These are phyloP conservation scores for Fusarium sp. DNA, from an alignment of 2,329 filamentous ascomycete genomes.

Conservation along the genomic window DNA sequence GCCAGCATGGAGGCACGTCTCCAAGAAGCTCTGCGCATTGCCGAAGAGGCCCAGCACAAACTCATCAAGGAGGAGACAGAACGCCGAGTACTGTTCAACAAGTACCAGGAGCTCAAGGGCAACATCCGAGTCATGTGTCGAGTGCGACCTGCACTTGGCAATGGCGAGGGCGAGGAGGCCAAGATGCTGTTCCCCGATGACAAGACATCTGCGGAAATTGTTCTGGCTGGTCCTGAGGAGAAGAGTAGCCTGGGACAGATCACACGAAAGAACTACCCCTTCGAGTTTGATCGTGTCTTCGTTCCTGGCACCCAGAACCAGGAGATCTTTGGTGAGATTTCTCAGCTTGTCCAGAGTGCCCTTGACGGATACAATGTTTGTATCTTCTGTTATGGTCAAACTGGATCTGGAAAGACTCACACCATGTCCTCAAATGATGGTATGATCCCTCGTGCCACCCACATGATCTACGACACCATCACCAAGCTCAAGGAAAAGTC, in stretches of 20 bases:
- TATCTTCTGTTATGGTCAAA: conserved; percentile 98
- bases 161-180: conserved; percentile 71
- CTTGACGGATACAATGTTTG: conserved; percentile 98
- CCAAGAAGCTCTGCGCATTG: conserved; percentile 77
- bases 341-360: conserved; percentile 94
- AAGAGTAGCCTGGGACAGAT: conserved; percentile 81
- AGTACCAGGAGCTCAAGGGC: conserved; percentile 96
- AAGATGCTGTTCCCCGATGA: conserved; percentile 82
- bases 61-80: conserved; percentile 91
- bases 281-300: conserved; percentile 95
- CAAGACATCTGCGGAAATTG: conserved; percentile 87
- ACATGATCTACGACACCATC: conserved; percentile 92
- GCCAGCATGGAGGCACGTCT: conserved; percentile 82
- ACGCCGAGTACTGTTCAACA: conserved; percentile 92
- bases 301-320: conserved; percentile 78
- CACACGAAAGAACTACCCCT: conserved; percentile 81
- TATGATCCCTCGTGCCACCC: conserved; percentile 93
- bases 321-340: conserved; percentile 95
- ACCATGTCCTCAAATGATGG: conserved; percentile 93
- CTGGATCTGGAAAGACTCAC: conserved; percentile 94
- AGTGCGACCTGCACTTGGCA: conserved; percentile 77
- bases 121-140: conserved; percentile 99
- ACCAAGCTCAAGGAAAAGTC: conserved; percentile 86
- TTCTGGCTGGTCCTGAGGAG: conserved; percentile 83
- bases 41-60: conserved; percentile 78